Conservation (phyloP, 2,329 filamentous ascomycete species). For the Phyllosticta ampelicida region DNA sequence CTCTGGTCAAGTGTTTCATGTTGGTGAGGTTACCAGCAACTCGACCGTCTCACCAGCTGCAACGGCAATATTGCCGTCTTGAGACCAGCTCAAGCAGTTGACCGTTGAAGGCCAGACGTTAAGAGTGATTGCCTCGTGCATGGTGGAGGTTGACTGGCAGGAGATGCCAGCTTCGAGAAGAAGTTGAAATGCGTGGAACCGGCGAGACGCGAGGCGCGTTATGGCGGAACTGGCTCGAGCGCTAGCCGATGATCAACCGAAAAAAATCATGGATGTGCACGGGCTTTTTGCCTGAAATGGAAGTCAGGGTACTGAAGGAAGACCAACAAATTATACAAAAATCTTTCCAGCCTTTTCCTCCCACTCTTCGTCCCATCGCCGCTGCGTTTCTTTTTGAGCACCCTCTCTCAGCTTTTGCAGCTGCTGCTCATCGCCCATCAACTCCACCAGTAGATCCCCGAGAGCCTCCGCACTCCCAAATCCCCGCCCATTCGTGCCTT, state of each 20-base stretch:
- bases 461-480: slow-evolving; percentile 66
- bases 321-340: slow-evolving; percentile 32
- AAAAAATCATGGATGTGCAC: background rate
- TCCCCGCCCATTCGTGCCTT: slow-evolving; percentile 75
- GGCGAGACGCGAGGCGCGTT: background rate
- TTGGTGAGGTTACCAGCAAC: slow-evolving; percentile 33
- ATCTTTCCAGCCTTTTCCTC: slow-evolving; percentile 66
- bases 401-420: slow-evolving; percentile 55
- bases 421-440: slow-evolving; percentile 49
- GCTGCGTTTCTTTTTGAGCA: slow-evolving; percentile 59
- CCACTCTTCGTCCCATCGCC: slow-evolving; percentile 92
- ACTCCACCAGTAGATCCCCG: slow-evolving; percentile 47
- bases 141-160: slow-evolving; percentile 8
- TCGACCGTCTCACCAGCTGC: slow-evolving; percentile 46
- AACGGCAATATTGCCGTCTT: slow-evolving; percentile 47
- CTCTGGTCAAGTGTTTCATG: slow-evolving; percentile 8
- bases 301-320: background rate
- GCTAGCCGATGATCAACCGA: background rate
- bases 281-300: background rate
- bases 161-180: background rate
- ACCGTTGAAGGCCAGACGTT: slow-evolving; percentile 40
- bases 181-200: background rate
- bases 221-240: background rate
- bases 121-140: slow-evolving; percentile 26
- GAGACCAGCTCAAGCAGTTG: slow-evolving; percentile 48